Base-by-base conservation (phyloP, 1,284 basidiomycete genomes). In the Malassezia psittaci region DNA sequence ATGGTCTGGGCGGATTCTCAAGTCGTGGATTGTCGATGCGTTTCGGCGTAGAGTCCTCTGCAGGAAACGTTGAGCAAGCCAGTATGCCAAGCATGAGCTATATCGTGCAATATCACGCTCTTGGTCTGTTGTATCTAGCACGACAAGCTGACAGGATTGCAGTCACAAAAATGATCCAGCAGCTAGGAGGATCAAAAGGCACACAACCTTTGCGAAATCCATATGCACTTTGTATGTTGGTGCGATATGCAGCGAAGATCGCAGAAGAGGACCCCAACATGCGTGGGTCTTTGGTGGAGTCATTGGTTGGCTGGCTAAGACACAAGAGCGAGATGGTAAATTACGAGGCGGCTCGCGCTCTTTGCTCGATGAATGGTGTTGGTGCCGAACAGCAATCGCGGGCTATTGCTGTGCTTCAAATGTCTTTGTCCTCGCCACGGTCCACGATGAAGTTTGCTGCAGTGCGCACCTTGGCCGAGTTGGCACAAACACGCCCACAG, bases 261-360 rank as follows among this genome's bases (percentile, higher is more conserved):
- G 90, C 94, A 80, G 93, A 98, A 67, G 94, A 98, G 69, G 94
- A 99, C 77, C 77, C 85, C n/a, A 73, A 73, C 60, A 62, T 73
- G 48, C 66, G 68, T 29, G 58, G 53, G 18, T 61, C 61, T 24
- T 96, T 98, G 82, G 80, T 90, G 58, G 93, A 96, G 67, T 82
- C 96, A 44, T 81, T 98, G 50, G 94, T 98, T 75, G 85, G 87
- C 40, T 93, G 91, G 84, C 80, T 98, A 58, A 84, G 91, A 59
- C 94, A 99, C 78, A 99, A 98, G 81, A 93, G 90, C 72, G 94
- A 99, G 76, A 98, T 96, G 94, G 94, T 99, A 75, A 98, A 96
- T 78, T 89, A 93, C 67, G 94, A 99, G 77, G 94, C 93, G 32
- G 94, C 94, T 5, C 85, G 93, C 50, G 91, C 86, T 16, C 93